Percentiles rank a stretch among this genome's conserved stretches.
phyloP scores from a whole-genome alignment of 2,329 filamentous ascomycete species.

The Calonectria hawksworthii region DNA sequence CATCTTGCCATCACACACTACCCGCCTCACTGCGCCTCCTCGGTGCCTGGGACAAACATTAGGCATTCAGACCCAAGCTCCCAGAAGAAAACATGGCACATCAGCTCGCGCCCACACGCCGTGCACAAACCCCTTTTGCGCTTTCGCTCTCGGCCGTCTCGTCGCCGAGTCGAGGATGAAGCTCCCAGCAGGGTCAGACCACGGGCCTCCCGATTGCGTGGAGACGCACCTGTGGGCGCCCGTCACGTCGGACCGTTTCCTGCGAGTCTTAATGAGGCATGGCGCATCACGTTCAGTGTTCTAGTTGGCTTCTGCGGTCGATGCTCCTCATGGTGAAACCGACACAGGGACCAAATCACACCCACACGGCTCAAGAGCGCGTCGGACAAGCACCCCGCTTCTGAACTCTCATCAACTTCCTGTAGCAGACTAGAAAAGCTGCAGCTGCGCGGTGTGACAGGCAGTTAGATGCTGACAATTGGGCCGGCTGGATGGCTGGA shows the following conservation, averaged over 20 bases:
- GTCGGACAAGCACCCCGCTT: neutral
- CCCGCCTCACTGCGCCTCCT: conserved; percentile 9
- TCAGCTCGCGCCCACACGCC: neutral
- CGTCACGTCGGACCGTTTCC: conserved; percentile 9
- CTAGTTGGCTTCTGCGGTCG: conserved; percentile 15
- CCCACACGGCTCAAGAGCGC: neutral
- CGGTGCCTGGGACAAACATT: neutral
- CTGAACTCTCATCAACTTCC: neutral
- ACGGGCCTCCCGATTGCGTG: conserved; percentile 18
- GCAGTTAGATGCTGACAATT: neutral
- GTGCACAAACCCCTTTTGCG: neutral
- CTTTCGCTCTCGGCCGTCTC: neutral
- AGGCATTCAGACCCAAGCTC: neutral
- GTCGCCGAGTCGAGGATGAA: neutral
- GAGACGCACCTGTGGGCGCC: neutral
- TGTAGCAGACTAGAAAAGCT: neutral
- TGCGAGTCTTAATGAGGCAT: conserved; percentile 5
- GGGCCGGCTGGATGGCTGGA: conserved; percentile 5
- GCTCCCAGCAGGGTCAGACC: neutral
- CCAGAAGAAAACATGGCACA: neutral
- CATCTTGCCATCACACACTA: neutral
- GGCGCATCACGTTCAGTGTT: neutral
- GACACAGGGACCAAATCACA: conserved; percentile 1
- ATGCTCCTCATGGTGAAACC: conserved; percentile 18
- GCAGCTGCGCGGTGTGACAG: conserved; percentile 3